These are phyloP conservation scores for Trichoderma orchidacearum DNA, from an alignment of 495 filamentous ascomycete genomes.

Conservation along the genomic window DNA sequence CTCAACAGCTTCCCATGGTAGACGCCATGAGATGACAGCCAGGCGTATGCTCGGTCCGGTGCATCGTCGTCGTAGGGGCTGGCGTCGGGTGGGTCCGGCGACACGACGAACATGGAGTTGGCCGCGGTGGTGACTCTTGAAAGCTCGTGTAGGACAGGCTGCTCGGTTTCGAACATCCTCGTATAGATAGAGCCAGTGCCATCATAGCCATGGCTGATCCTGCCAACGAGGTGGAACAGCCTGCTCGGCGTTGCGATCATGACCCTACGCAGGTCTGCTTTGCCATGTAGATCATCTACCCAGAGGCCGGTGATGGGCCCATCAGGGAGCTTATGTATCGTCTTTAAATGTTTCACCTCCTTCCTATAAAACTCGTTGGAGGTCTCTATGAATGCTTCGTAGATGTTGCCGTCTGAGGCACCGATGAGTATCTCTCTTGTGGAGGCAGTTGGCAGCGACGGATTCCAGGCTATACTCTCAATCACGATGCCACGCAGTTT, in stretches of 20 bases:
- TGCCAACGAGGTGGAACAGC: constrained; percentile 67
- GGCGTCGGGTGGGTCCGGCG: constrained; percentile 52
- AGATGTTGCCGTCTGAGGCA: constrained; percentile 81
- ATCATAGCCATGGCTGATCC: constrained; percentile 61
- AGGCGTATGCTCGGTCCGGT: constrained; percentile 68
- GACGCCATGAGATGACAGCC: constrained; percentile 81
- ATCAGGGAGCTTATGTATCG: constrained; percentile 64
- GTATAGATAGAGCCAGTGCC: constrained; percentile 71
- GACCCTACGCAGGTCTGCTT: constrained; percentile 57
- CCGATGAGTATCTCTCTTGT: constrained; percentile 93
- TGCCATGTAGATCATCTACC: constrained; percentile 54
- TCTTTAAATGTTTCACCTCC: constrained; percentile 83
- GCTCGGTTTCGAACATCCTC: constrained; percentile 77
- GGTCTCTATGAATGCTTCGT: constrained; percentile 91
- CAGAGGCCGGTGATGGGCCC: constrained; percentile 70
- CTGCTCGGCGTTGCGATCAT: constrained; percentile 62
- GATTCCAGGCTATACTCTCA: constrained; percentile 90
- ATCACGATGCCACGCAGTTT: constrained; percentile 75
- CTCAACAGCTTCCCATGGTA: constrained; percentile 65
- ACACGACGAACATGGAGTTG: constrained; percentile 54
- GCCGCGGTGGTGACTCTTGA: constrained; percentile 37
- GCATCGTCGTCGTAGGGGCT: constrained; percentile 17
- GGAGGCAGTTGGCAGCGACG: constrained; percentile 86
- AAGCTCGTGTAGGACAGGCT: constrained; percentile 58
- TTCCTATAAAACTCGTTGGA: constrained; percentile 85